Conservation (phyloP, 2,329 filamentous ascomycete species). For the Pleurostoma richardsiae region DNA sequence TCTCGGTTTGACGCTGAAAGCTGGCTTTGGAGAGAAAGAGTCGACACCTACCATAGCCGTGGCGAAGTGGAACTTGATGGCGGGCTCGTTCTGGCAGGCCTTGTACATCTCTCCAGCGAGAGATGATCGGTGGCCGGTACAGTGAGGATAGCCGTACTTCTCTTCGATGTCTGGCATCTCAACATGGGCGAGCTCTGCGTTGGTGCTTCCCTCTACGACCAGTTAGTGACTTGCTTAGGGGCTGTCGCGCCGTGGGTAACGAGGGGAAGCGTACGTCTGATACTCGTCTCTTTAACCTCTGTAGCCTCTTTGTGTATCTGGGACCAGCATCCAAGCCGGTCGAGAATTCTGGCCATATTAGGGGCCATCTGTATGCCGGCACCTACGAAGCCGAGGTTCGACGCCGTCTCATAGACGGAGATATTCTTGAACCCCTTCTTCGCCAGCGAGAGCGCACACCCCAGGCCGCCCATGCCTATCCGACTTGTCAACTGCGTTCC, state of each 20-base stretch:
- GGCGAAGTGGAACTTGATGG: conserved; percentile 66
- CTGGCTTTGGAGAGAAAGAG: conserved; percentile 54
- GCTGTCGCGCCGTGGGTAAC: background rate
- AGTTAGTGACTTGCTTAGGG: background rate
- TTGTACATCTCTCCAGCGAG: conserved; percentile 66
- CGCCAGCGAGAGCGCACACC: conserved; percentile 66
- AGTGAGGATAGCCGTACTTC: conserved; percentile 71
- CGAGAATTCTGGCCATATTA: conserved; percentile 74
- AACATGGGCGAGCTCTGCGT: conserved; percentile 67
- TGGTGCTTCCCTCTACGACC: conserved; percentile 55
- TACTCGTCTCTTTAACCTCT: conserved; percentile 65
- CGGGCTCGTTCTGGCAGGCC: conserved; percentile 57
- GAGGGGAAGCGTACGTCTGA: conserved; percentile 47
- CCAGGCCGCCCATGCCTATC: conserved; percentile 73
- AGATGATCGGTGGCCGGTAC: conserved; percentile 72
- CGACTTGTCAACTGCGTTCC: background rate
- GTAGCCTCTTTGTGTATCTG: conserved; percentile 68
- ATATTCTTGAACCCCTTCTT: conserved; percentile 72
- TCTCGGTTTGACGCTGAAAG: conserved; percentile 54
- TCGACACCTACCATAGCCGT: conserved; percentile 50
- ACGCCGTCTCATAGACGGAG: conserved; percentile 68
- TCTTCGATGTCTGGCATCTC: conserved; percentile 61
- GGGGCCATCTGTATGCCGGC: conserved; percentile 82
- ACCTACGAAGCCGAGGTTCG: conserved; percentile 73
- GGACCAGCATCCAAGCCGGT: conserved; percentile 67